These are phyloP conservation scores for Penicillium sp. DNA, from an alignment of 2,329 filamentous ascomycete species.

Conservation along the genomic window DNA sequence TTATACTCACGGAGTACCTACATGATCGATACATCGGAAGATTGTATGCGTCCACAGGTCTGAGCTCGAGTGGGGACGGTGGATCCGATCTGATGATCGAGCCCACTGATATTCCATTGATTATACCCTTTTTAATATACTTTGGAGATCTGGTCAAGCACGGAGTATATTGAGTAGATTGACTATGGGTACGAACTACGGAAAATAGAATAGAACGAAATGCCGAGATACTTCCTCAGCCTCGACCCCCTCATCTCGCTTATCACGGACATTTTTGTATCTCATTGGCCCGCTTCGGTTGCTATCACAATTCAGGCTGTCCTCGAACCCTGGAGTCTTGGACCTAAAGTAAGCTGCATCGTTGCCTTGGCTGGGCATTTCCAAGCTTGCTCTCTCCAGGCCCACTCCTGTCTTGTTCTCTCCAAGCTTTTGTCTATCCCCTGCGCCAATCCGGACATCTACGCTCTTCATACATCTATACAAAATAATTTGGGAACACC, in stretches of 20 bases:
- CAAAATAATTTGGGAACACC: not conserved
- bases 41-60: not conserved
- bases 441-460: not conserved
- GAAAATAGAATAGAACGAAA: too few species aligned
- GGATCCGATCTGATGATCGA: constrained; percentile 6
- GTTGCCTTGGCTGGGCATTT: not conserved
- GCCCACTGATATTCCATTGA: not conserved
- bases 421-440: not conserved
- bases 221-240: not conserved
- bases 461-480: not conserved
- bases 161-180: too few species aligned
- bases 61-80: constrained; percentile 3
- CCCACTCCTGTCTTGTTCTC: not conserved
- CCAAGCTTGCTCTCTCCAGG: not conserved
- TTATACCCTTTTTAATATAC: not conserved
- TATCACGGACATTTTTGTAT: not conserved
- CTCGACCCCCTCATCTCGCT: constrained; percentile 7
- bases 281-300: constrained; percentile 4
- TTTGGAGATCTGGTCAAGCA: too few species aligned
- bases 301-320: not conserved
- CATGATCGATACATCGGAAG: not conserved
- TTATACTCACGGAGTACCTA: too few species aligned
- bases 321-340: not conserved
- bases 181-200: too few species aligned
- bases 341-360: not conserved